A percentile compares a stretch with the other conserved stretches of the same genome.
Evolutionary conservation across 2,329 filamentous ascomycete genomes (phyloP).

Genomic region (Zalaria sp.): DNA sequence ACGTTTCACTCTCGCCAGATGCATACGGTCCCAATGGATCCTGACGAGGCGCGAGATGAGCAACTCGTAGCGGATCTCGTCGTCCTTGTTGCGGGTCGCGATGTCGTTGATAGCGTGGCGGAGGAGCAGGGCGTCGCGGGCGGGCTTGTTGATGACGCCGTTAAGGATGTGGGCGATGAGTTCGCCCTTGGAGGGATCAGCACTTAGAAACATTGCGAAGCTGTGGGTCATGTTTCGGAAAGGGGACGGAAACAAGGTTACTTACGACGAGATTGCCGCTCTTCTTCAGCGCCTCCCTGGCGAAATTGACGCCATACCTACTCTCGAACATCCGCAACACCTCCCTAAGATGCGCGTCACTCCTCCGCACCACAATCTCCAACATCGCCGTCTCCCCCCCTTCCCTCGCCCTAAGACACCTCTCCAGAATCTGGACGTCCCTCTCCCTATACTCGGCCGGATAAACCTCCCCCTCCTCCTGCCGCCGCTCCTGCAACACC

Average conservation of each 20-base stretch:
- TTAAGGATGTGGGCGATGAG: constrained; percentile 90
- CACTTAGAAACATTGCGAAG: not conserved
- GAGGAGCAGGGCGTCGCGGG: constrained; percentile 79
- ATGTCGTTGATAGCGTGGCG: constrained; percentile 67
- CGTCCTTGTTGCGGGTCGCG: constrained; percentile 18
- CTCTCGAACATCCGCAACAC: constrained; percentile 65
- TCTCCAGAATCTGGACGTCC: constrained; percentile 60
- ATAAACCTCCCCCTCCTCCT: constrained; percentile 59
- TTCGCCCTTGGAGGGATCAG: constrained; percentile 54
- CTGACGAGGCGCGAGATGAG: constrained; percentile 78
- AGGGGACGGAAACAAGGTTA: constrained; percentile 13
- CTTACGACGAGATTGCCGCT: constrained; percentile 84
- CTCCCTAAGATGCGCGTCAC: constrained; percentile 68
- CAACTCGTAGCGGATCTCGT: constrained; percentile 60
- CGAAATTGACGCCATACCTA: constrained; percentile 66
- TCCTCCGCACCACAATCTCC: constrained; percentile 64
- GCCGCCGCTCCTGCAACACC: constrained; percentile 67
- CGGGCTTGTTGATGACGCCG: constrained; percentile 88
- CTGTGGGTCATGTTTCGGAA: not conserved
- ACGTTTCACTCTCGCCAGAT: constrained; percentile 65
- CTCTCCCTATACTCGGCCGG: constrained; percentile 42
- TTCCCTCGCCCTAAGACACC: constrained; percentile 53
- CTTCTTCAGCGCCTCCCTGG: constrained; percentile 72
- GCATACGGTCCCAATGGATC: constrained; percentile 80
- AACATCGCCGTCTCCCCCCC: constrained; percentile 85